phyloP scores from a whole-genome alignment of 2,329 filamentous ascomycete species.

The Colletotrichum phormii region DNA sequence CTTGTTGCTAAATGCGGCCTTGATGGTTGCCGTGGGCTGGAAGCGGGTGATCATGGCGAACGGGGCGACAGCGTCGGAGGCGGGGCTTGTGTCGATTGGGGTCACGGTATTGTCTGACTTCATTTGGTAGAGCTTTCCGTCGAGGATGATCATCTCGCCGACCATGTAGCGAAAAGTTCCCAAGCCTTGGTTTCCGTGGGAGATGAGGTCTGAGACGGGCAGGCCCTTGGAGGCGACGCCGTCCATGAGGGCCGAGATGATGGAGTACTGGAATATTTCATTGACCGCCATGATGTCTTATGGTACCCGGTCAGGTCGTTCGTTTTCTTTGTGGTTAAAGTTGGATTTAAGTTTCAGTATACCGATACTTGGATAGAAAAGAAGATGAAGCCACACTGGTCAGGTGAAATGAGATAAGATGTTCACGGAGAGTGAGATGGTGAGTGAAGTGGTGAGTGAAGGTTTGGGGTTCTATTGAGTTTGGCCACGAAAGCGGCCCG shows the following conservation, averaged over 20 bases:
- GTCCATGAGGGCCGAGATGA: slow-evolving; percentile 50
- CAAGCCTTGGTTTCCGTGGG: slow-evolving; percentile 48
- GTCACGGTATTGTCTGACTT: slow-evolving; percentile 47
- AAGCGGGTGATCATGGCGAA: slow-evolving; percentile 50
- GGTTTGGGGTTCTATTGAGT: not conserved
- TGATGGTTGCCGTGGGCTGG: slow-evolving; percentile 38
- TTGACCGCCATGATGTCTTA: slow-evolving; percentile 44
- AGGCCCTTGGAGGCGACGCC: slow-evolving; percentile 47
- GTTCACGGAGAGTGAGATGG: not conserved
- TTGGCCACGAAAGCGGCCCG: not conserved
- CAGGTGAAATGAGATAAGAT: not conserved
- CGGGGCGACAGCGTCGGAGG: slow-evolving; percentile 42
- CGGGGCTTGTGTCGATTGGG: slow-evolving; percentile 39
- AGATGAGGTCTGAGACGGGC: slow-evolving; percentile 43
- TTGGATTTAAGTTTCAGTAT: no score
- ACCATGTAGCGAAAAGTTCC: slow-evolving; percentile 49
- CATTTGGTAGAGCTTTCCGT: slow-evolving; percentile 49
- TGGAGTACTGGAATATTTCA: slow-evolving; percentile 49
- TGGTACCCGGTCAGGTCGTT: not conserved
- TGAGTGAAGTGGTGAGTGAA: not conserved
- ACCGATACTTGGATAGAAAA: no score
- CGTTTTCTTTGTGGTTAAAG: no score
- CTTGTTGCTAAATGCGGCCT: slow-evolving; percentile 43
- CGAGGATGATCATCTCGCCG: slow-evolving; percentile 50
- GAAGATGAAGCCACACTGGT: not conserved